Base-by-base conservation (phyloP, 768 basidiomycete species). In the Mycena chlorophos region DNA sequence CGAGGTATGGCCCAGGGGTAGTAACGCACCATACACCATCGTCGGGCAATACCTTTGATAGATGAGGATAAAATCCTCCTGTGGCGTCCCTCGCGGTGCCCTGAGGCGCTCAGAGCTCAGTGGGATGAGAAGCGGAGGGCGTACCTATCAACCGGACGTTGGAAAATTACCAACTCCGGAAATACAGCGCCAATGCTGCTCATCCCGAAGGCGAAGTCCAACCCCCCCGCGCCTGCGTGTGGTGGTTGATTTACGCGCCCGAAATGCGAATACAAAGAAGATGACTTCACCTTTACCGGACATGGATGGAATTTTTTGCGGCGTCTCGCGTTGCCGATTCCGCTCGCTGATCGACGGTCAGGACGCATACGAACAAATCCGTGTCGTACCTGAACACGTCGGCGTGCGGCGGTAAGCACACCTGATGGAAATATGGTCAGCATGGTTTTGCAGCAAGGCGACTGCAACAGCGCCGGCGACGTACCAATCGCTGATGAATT, bases 401-500 rank as follows among this genome's bases (percentile, higher is more conserved):
- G 72, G 2, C 2, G 38, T 19, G 1, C 53, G 56, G 2, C 42
- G 8, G 42, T 45, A 19, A 45, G 42, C 22, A 45, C 42, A 22
- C 42, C 42, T 16, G 42, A 45, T 22, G 42, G 42, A 45, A 45
- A 45, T 22, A 63, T 63, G 61, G 34, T 37, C 12, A 37, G 34
- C 34, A 10, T 37, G 10, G 34, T 37, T 37, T n/a, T 37, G 12
- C 34, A 37, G n/a, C 34, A 37, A 37, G 34, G 34, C n/a, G 34
- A 37, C 34, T 37, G n/a, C n/a, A n/a, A n/a, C n/a, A n/a, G 31
- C 31, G 8, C 31, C 31, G 10, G 31, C 31, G 31, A 75, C 72
- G 0, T 73, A 70, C 65, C 71, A 73, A 52, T 53, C 66, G 0
- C 40, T 74, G 1, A 72, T 72, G 69, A 72, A 72, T n/a, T n/a